Base-by-base conservation (phyloP, 768 basidiomycete genomes). In the Mycena venus region DNA sequence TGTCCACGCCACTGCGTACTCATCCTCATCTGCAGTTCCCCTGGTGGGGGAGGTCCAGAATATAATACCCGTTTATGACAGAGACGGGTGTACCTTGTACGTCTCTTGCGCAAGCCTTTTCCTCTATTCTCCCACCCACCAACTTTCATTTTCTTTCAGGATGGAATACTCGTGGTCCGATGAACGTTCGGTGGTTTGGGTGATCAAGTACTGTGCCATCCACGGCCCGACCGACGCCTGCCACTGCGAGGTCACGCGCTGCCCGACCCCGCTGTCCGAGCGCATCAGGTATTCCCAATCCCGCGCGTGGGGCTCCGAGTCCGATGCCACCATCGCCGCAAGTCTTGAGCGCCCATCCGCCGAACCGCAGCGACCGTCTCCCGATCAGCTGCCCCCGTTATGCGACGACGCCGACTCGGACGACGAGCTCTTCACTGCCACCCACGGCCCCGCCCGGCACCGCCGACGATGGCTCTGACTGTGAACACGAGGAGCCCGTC, bases 391-490 rank as follows among this genome's bases (percentile, higher is more conserved):
- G 0, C 72, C 72, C 4, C 29, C 66, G 47, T 53, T 73, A 15
- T 73, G 72, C 51, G 61, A 44, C 19, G 53, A 62, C 2, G 38
- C 12, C 3, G 72, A 73, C 61, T 73, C 66, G 1, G 72, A 73
- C 29, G 71, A 72, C 47, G 71, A 63, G n/a, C 61, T 62, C 23
- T 68, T 44, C 34, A 10, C 8, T 19, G 44, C 55, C 44, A 49
- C 44, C 17, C 23, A 15, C 11, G 29, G 17, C 29, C 14, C 23
- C 21, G 14, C 6, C 23, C 6, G 29, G 8, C 38, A 47, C 36
- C 19, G 34, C 10, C 4, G 47, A 31, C 21, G 25, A 49, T 5
- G 56, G 21, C 8, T 32, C n/a, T 7, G 56, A 44, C 9, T 5
- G 8, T 5, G 53, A 55, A 31, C 29, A n/a, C n/a, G n/a, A n/a